A percentile compares a stretch with the other conserved stretches of the same genome.
Conservation (phyloP, 2,329 filamentous ascomycete species). For the Diaporthe vexans region DNA sequence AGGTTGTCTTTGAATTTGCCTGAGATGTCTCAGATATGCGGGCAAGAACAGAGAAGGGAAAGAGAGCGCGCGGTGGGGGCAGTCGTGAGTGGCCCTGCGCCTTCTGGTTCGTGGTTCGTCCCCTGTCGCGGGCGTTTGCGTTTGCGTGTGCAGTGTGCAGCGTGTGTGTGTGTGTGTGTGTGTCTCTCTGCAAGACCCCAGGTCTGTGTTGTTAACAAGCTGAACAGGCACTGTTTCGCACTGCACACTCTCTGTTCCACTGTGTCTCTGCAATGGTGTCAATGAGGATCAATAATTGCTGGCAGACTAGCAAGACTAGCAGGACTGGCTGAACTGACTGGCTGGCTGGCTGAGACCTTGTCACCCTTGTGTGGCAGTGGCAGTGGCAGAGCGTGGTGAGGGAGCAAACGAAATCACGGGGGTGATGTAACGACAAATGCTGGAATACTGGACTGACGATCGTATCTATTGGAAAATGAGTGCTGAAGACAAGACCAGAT, state of each 20-base stretch:
- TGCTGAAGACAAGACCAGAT: no score
- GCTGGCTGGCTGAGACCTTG: background rate
- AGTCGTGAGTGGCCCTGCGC: background rate
- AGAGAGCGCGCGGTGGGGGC: background rate
- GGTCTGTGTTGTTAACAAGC: background rate
- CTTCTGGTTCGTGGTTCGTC: background rate
- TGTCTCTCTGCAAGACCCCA: background rate
- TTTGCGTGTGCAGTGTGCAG: no score
- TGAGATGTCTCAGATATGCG: conserved; percentile 24
- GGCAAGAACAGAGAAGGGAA: background rate
- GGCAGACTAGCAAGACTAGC: background rate
- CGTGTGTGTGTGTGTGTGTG: no score
- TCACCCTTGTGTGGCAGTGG: no score
- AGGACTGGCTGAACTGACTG: background rate
- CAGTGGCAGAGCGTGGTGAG: background rate
- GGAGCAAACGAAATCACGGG: background rate
- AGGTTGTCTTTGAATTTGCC: conserved; percentile 23
- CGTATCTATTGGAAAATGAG: background rate
- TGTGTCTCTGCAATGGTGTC: background rate
- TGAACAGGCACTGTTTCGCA: background rate
- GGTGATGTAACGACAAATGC: background rate
- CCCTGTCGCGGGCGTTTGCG: background rate
- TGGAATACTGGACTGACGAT: background rate
- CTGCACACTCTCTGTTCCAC: background rate
- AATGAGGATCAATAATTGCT: background rate